phyloP scores from a whole-genome alignment of 73 alveolate genomes.

The Paramecium bursaria region DNA sequence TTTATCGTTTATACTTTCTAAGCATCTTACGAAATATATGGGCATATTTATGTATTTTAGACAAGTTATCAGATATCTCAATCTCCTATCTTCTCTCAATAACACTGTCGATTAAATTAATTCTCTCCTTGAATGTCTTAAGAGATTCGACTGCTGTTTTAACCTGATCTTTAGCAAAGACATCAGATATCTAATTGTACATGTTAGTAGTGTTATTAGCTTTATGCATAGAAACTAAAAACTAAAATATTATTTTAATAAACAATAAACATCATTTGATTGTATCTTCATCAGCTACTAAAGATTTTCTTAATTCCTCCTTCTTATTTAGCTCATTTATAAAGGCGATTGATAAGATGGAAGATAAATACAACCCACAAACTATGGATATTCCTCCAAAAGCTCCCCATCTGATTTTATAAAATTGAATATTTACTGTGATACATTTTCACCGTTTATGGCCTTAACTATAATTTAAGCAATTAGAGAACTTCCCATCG shows the following conservation, averaged over 20 bases:
- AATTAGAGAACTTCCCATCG: conserved; percentile 54
- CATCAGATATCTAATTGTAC: conserved; percentile 44
- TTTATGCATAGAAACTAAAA: too few species aligned
- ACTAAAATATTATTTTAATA: too few species aligned
- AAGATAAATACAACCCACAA: background rate
- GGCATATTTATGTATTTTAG: conserved; percentile 44
- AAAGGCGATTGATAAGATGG: conserved; percentile 24
- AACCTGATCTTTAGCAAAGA: conserved; percentile 16
- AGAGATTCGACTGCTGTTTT: conserved; percentile 53
- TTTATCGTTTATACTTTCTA: conserved; percentile 7
- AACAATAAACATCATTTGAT: too few species aligned
- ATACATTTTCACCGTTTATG: conserved; percentile 9
- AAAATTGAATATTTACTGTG: background rate
- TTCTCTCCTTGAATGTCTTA: background rate
- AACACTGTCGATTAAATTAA: conserved; percentile 22
- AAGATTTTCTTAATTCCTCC: conserved; percentile 1
- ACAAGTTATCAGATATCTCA: conserved; percentile 26
- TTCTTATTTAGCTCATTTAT: conserved; percentile 29
- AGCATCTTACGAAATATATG: conserved; percentile 34
- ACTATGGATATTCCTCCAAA: conserved; percentile 10
- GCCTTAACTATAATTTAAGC: conserved; percentile 1
- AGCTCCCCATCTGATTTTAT: background rate
- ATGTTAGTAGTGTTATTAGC: conserved; percentile 12
- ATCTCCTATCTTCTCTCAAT: conserved; percentile 47
- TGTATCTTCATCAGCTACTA: conserved; percentile 4